Percentiles rank a stretch among this genome's conserved stretches.
phyloP scores from a whole-genome alignment of 2,329 filamentous ascomycete genomes.

The Pseudogymnoascus sp. region DNA sequence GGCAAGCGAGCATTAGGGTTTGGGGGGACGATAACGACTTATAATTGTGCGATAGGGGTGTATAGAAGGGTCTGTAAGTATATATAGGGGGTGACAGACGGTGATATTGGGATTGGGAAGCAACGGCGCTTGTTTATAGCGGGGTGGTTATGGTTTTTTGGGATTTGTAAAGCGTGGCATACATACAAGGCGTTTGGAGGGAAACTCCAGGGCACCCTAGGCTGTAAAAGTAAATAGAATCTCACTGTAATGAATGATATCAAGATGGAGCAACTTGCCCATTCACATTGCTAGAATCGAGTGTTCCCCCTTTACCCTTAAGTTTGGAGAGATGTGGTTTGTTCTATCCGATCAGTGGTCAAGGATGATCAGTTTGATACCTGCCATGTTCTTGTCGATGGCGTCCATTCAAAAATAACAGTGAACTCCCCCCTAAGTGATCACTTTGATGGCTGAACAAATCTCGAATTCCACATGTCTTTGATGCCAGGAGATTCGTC shows the following conservation, averaged over 20 bases:
- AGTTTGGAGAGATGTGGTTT: neutral
- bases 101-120: neutral
- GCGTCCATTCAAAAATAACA: too few relatives aligned
- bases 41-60: neutral
- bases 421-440: too few relatives aligned
- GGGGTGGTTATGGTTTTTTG: neutral
- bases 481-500: too few relatives aligned
- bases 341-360: neutral
- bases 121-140: neutral
- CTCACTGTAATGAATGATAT: constrained; percentile 6
- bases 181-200: neutral
- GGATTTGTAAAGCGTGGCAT: constrained; percentile 3
- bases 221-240: constrained; percentile 7
- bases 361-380: neutral
- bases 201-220: neutral
- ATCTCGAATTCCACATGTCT: too few relatives aligned
- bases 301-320: neutral
- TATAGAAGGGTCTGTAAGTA: neutral
- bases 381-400: too few relatives aligned
- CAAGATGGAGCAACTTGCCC: neutral
- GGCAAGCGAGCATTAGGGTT: neutral
- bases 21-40: neutral
- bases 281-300: too few relatives aligned
- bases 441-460: too few relatives aligned
- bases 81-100: neutral